Evolutionary conservation across 805 yeast genomes (phyloP).

Genomic region (Saturnispora galanensis): DNA sequence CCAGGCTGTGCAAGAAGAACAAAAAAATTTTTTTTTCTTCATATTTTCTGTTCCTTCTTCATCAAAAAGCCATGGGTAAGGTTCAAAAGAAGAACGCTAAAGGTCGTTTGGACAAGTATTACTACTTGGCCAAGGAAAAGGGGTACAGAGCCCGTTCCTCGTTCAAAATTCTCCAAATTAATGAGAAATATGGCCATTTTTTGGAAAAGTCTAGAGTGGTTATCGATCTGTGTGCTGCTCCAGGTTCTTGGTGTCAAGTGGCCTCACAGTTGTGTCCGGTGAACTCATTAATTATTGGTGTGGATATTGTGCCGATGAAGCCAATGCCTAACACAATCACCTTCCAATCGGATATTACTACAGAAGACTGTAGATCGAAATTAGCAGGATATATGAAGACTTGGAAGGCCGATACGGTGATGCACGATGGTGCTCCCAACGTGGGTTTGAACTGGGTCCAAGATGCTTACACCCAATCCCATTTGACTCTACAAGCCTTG

Average conservation of each 20-base stretch:
- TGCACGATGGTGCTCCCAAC: constrained; percentile 99
- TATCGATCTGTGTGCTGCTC: constrained; percentile 97
- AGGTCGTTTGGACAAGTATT: constrained; percentile 98
- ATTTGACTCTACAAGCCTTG: constrained; percentile 85
- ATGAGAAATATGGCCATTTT: constrained; percentile 94
- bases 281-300: constrained; percentile 91
- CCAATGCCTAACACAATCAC: constrained; percentile 92
- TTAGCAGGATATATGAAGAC: constrained; percentile 94
- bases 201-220: constrained; percentile 91
- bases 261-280: constrained; percentile 90
- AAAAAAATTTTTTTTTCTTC: constrained; percentile 3
- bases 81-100: constrained; percentile 93
- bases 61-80: constrained; percentile 35
- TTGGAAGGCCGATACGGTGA: constrained; percentile 96
- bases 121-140: constrained; percentile 91
- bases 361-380: constrained; percentile 93
- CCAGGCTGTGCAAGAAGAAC: constrained; percentile 4
- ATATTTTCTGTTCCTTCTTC: constrained; percentile 1
- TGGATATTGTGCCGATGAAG: constrained; percentile 96
- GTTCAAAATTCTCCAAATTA: constrained; percentile 87
- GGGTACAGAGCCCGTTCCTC: constrained; percentile 99
- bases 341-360: constrained; percentile 94
- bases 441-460: constrained; percentile 99
- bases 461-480: constrained; percentile 98
- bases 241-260: constrained; percentile 99